A percentile compares a stretch with the other conserved stretches of the same genome.
Conservation (phyloP, 441 rosid species). For the Gossypium gossypioides region DNA sequence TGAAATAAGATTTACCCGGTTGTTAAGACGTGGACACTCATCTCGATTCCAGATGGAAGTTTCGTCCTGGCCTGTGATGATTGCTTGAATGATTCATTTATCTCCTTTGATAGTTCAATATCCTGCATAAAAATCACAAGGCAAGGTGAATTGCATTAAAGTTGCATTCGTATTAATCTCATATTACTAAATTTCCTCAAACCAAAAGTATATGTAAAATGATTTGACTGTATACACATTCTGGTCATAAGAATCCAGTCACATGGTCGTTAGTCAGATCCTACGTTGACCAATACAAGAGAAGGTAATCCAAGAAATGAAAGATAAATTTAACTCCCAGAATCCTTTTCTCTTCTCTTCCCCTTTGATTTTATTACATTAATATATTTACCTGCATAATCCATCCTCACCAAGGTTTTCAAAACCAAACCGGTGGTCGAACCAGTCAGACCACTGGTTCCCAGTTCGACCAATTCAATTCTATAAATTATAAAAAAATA, state of each 20-base stretch:
- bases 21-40: conserved; percentile 96
- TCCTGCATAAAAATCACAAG: conserved; percentile 43
- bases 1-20: conserved; percentile 54
- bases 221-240: background rate
- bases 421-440: no score
- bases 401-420: background rate
- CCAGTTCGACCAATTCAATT: no score
- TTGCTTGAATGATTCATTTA: conserved; percentile 93
- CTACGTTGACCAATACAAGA: background rate
- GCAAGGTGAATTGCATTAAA: no score
- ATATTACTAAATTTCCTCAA: no score
- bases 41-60: conserved; percentile 92
- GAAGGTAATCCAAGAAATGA: background rate
- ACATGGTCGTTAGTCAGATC: background rate
- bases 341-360: background rate
- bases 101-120: conserved; percentile 93
- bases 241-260: background rate
- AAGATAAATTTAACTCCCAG: background rate
- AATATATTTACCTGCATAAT: background rate
- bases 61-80: conserved; percentile 98
- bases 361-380: background rate
- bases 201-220: no score
- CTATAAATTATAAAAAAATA: no score
- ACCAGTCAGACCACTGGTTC: no score
- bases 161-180: no score